Evolutionary conservation across 2,329 filamentous ascomycete genomes (phyloP), one percentile per base, ranked within the genome.

Genomic region (Lachnellula arida): DNA sequence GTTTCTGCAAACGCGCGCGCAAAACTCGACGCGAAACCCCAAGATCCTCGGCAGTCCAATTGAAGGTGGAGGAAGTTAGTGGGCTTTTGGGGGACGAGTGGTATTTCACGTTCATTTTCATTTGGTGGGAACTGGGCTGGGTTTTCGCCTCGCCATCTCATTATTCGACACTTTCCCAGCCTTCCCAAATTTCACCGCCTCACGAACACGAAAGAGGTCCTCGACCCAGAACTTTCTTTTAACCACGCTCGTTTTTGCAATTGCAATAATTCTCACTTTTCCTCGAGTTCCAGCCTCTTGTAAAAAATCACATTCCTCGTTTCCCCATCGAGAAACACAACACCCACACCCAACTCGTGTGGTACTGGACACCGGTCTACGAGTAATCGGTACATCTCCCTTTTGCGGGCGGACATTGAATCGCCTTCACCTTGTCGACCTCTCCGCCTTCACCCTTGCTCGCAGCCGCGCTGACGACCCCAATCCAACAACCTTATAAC

Each of bases 401-500:
- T 48, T 49, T 49, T 32, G 47, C 25, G 59, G 61, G 61, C 50
- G 51, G 49, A 49, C 56, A 44, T 7, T 51, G 48, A 51, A 17
- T 46, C 59, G 53, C 57, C 52, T 60, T 65, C 67, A 63, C 57
- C 61, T 68, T 68, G 66, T 66, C 64, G 59, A 57, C 64, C 58
- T 58, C 60, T 17, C 53, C 47, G 17, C 53, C n/a, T 19, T 50
- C 52, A 49, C 51, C 46, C 42, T 55, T 54, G 42, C 56, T 49
- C 50, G 54, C 62, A 68, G 66, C 61, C 60, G 64, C 65, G 60
- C 60, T 71, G 68, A 67, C 68, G 68, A 63, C 54, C 51, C 55
- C 58, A 65, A 65, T 56, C 35, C 56, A 56, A 19, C 28, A 61
- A 42, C 53, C 37, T 49, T 60, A 55, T 71, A 65, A 71, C 68